These are phyloP conservation scores for Trypanosoma vivax DNA, from an alignment of 208 protist species.

Conservation along the genomic window DNA sequence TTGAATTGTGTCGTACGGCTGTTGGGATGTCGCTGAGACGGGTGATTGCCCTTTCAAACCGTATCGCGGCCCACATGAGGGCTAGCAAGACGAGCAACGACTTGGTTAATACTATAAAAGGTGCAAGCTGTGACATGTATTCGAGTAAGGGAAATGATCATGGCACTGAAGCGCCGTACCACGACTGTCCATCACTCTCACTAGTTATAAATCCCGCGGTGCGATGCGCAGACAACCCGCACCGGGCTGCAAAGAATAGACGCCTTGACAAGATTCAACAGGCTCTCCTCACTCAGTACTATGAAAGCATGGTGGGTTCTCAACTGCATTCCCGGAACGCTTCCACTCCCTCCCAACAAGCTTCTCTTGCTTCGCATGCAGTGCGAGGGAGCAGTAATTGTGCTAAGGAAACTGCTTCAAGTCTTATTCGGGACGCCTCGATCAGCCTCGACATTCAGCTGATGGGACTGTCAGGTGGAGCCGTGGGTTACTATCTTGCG, in stretches of 20 bases:
- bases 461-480: constrained; percentile 60
- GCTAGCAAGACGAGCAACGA: not conserved
- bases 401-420: constrained; percentile 35
- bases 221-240: constrained; percentile 29
- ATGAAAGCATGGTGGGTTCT: too few species aligned
- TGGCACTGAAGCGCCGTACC: too few species aligned
- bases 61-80: not conserved
- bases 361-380: too few species aligned
- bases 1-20: constrained; percentile 10
- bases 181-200: constrained; percentile 19
- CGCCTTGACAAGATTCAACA: constrained; percentile 61
- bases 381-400: too few species aligned
- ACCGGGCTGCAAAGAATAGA: constrained; percentile 50
- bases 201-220: constrained; percentile 56
- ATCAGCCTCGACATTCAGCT: constrained; percentile 74
- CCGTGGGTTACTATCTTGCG: constrained; percentile 65
- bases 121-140: too few species aligned
- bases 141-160: too few species aligned
- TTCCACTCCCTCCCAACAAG: too few species aligned
- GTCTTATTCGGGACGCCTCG: constrained; percentile 48
- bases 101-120: too few species aligned
- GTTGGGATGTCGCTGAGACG: constrained; percentile 8
- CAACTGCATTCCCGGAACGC: too few species aligned
- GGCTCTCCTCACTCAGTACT: constrained; percentile 32
- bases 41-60: not conserved